Percentiles rank a stretch among this genome's conserved stretches.
These are phyloP conservation scores for Russula brevipes DNA, from an alignment of 768 basidiomycete species.

Conservation along the genomic window DNA sequence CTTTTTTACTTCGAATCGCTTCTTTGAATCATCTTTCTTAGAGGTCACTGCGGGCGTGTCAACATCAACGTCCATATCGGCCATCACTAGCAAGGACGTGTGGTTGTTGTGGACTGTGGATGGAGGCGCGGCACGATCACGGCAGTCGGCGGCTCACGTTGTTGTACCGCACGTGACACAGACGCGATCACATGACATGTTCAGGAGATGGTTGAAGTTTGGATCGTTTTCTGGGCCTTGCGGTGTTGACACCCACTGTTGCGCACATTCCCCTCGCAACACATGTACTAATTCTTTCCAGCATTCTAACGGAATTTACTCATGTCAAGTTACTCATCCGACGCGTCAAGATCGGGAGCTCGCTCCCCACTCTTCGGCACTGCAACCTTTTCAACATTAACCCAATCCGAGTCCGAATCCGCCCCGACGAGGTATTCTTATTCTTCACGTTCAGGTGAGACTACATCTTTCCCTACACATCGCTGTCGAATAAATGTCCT, in stretches of 20 bases:
- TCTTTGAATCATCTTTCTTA: slow-evolving; percentile 59
- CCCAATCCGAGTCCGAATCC: slow-evolving; percentile 51
- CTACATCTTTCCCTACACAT: not conserved
- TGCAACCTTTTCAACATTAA: slow-evolving; percentile 49
- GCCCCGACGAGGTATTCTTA: slow-evolving; percentile 54
- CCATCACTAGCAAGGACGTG: slow-evolving; percentile 39
- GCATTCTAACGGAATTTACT: slow-evolving; percentile 4
- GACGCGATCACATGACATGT: slow-evolving; percentile 35
- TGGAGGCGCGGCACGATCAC: not conserved
- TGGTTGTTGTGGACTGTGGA: not conserved
- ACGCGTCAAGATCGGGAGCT: slow-evolving; percentile 32
- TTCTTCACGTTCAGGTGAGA: slow-evolving; percentile 50
- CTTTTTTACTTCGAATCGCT: slow-evolving; percentile 98
- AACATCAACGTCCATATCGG: slow-evolving; percentile 77
- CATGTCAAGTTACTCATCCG: slow-evolving; percentile 39
- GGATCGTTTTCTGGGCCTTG: not conserved
- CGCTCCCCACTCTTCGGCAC: slow-evolving; percentile 64
- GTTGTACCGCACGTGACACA: not conserved
- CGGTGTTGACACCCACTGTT: slow-evolving; percentile 29
- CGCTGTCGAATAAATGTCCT: not conserved
- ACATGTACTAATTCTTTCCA: slow-evolving; percentile 30
- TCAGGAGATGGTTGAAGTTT: slow-evolving; percentile 23
- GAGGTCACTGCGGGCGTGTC: slow-evolving; percentile 46
- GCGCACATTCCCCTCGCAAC: slow-evolving; percentile 33
- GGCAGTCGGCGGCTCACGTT: not conserved